Percentiles rank a stretch among this genome's conserved stretches.
Evolutionary conservation across 208 protist genomes (phyloP).

Genomic region (Leishmania guyanensis): DNA sequence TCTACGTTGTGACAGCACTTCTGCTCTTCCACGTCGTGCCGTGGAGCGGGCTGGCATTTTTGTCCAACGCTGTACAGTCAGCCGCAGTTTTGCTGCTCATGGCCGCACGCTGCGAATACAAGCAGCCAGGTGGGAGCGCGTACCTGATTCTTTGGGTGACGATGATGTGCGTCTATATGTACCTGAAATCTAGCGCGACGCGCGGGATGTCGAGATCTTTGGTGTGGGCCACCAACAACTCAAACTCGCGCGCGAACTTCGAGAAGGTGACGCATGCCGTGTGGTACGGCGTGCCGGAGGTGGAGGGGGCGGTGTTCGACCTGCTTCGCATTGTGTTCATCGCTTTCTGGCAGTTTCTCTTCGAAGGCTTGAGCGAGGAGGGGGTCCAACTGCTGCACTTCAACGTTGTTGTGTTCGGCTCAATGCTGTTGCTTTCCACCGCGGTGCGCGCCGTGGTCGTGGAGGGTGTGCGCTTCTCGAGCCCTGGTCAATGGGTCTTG

Average conservation of each 20-base stretch:
- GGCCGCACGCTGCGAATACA: constrained; percentile 40
- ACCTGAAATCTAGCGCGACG: constrained; percentile 1
- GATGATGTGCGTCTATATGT: constrained; percentile 38
- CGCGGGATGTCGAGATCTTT: not conserved
- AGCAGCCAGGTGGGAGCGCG: constrained; percentile 28
- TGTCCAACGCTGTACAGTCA: constrained; percentile 42
- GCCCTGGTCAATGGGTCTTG: not conserved
- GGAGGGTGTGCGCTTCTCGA: constrained; percentile 13
- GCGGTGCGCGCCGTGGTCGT: constrained; percentile 17
- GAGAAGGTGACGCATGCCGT: not conserved
- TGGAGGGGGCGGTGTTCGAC: constrained; percentile 1
- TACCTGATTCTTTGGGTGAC: constrained; percentile 40
- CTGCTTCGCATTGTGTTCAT: constrained; percentile 1
- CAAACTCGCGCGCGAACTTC: not conserved
- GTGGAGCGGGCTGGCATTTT: constrained; percentile 29
- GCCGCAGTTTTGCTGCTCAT: constrained; percentile 39
- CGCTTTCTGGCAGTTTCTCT: constrained; percentile 24
- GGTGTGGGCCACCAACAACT: constrained; percentile 7
- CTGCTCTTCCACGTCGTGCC: constrained; percentile 32
- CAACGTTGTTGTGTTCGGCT: constrained; percentile 25
- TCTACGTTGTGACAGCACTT: constrained; percentile 20
- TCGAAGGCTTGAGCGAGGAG: constrained; percentile 19
- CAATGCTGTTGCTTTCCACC: constrained; percentile 28
- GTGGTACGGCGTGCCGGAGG: not conserved
- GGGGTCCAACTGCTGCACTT: constrained; percentile 25